Percentiles rank a stretch among this genome's conserved stretches.
These are phyloP conservation scores for Trichoderma hamatum DNA, from an alignment of 2,329 filamentous ascomycete species.

Conservation along the genomic window DNA sequence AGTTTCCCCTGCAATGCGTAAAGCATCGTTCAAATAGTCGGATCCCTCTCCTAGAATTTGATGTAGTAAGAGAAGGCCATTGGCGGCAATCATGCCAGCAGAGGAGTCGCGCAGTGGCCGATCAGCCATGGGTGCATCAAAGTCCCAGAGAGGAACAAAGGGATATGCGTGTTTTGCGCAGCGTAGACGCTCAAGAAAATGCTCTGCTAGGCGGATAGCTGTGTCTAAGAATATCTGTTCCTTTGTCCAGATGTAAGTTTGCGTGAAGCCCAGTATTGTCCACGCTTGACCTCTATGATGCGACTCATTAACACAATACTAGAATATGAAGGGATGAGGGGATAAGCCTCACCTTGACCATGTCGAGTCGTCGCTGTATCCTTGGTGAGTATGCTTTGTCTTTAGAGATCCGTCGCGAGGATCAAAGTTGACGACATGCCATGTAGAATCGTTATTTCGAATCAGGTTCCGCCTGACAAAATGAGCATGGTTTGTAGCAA, in stretches of 20 bases:
- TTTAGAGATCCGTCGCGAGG: constrained; percentile 45
- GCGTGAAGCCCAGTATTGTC: constrained; percentile 52
- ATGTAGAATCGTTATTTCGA: constrained; percentile 40
- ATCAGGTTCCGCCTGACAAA: constrained; percentile 44
- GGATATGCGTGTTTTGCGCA: constrained; percentile 26
- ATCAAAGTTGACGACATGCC: constrained; percentile 52
- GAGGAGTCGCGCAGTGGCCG: constrained; percentile 42
- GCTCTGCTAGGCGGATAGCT: constrained; percentile 49
- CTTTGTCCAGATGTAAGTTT: constrained; percentile 53
- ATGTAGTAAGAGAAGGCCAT: constrained; percentile 46
- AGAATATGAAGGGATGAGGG: no score
- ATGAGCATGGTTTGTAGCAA: constrained; percentile 45
- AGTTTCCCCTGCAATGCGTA: constrained; percentile 38
- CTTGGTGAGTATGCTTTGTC: constrained; percentile 49
- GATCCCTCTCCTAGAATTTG: constrained; percentile 37
- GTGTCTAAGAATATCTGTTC: constrained; percentile 46
- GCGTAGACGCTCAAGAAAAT: constrained; percentile 48
- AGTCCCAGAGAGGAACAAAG: constrained; percentile 39
- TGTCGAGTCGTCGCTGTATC: constrained; percentile 48
- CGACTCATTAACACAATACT: background rate
- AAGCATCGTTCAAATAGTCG: constrained; percentile 35
- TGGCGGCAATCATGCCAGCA: constrained; percentile 46
- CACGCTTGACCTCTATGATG: constrained; percentile 48
- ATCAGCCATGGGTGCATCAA: constrained; percentile 47
- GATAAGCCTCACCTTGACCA: constrained; percentile 43